phyloP scores from a whole-genome alignment of 768 basidiomycete species.

The Stropharia rugosoannulata region DNA sequence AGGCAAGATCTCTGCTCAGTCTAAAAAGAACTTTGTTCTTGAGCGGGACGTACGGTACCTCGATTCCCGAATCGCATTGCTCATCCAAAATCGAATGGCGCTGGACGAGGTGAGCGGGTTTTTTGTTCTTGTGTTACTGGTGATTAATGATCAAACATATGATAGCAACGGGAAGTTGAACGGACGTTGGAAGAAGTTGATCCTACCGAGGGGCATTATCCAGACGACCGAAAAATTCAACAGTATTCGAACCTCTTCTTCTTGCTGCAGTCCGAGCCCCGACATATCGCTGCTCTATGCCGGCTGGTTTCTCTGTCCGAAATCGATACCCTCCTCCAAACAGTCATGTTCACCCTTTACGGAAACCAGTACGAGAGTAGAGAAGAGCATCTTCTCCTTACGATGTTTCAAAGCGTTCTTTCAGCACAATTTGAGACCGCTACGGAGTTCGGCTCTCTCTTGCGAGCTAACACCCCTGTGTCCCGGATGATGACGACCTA shows the following conservation, averaged over 20 bases:
- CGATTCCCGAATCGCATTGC: constrained; percentile 93
- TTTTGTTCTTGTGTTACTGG: constrained; percentile 8
- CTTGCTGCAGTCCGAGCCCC: constrained; percentile 95
- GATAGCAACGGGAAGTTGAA: constrained; percentile 91
- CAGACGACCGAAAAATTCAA: constrained; percentile 91
- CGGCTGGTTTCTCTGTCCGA: constrained; percentile 94
- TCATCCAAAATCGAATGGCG: constrained; percentile 99
- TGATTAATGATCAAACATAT: constrained; percentile 6
- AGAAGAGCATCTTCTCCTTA: constrained; percentile 96
- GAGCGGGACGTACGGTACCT: constrained; percentile 98
- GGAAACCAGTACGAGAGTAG: constrained; percentile 99
- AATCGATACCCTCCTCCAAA: constrained; percentile 98
- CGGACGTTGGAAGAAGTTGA: constrained; percentile 95
- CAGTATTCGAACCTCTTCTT: constrained; percentile 99
- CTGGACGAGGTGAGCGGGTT: constrained; percentile 77
- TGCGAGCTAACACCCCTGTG: constrained; percentile 98
- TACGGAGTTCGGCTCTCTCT: constrained; percentile 97
- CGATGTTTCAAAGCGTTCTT: constrained; percentile 99
- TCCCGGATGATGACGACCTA: constrained; percentile 99
- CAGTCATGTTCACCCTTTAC: constrained; percentile 99
- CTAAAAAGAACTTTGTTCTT: constrained; percentile 99
- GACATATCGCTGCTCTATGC: constrained; percentile 95
- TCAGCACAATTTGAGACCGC: constrained; percentile 99
- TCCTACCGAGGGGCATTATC: constrained; percentile 87
- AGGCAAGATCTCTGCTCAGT: constrained; percentile 95